phyloP scores from a whole-genome alignment of 176 grass and related monocot species.

The Areca catechu region DNA sequence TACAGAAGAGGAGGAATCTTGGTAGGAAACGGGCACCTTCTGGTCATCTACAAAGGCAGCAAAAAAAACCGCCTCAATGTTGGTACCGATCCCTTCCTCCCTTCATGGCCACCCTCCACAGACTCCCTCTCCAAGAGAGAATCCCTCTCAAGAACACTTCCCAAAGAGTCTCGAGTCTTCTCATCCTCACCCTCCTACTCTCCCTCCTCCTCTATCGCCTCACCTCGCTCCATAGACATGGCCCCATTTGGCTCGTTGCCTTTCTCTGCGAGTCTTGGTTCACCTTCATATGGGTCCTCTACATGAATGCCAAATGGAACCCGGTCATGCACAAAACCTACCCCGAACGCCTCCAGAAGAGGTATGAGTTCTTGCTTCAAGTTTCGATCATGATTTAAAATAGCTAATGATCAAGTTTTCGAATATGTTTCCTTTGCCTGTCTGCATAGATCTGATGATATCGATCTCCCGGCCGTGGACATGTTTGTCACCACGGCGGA shows the following conservation, averaged over 20 bases:
- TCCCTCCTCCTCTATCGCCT: slow-evolving; percentile 8
- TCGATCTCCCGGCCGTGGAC: slow-evolving; percentile 39
- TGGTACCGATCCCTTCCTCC: no score
- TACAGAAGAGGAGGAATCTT: no score
- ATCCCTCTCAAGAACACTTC: neutral
- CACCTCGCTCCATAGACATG: neutral
- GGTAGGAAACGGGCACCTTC: no score
- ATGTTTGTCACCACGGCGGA: slow-evolving; percentile 59
- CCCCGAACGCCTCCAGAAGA: neutral
- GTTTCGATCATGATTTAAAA: no score
- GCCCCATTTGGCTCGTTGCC: neutral
- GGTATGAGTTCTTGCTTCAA: neutral
- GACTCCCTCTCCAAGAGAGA: neutral
- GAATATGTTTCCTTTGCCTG: neutral
- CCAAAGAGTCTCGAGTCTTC: neutral
- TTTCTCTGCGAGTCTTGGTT: slow-evolving; percentile 5
- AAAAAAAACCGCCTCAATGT: no score
- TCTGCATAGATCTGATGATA: neutral
- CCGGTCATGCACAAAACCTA: neutral
- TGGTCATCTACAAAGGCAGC: no score
- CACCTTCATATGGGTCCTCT: slow-evolving; percentile 8
- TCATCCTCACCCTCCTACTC: slow-evolving; percentile 1
- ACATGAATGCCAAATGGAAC: neutral
- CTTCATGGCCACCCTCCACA: no score
- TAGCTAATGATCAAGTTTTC: no score